These are phyloP conservation scores for Apiospora aurea DNA, from an alignment of 2,329 filamentous ascomycete species.

Conservation along the genomic window DNA sequence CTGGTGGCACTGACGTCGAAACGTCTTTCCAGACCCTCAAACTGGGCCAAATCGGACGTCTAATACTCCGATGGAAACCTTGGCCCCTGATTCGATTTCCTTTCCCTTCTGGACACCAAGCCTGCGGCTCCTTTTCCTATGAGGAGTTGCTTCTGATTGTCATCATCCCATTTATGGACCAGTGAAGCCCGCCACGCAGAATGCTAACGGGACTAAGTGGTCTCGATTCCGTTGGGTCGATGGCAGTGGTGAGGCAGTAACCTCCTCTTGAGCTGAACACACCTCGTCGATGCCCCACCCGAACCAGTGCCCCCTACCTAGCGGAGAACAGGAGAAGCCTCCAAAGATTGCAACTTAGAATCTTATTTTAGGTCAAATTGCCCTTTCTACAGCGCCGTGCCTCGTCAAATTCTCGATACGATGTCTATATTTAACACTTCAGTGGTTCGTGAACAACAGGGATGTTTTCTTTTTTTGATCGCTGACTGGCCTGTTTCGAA, in stretches of 20 bases:
- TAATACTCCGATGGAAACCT: constrained; percentile 14
- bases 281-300: neutral
- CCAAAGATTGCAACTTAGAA: neutral
- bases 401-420: neutral
- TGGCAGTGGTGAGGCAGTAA: neutral
- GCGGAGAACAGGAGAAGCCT: constrained; percentile 20
- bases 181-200: neutral
- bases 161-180: constrained; percentile 9
- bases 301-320: neutral
- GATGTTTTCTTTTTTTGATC: neutral
- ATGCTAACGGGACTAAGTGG: constrained; percentile 1
- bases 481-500: neutral
- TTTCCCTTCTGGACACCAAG: neutral
- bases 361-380: constrained; percentile 19
- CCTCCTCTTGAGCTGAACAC: constrained; percentile 11
- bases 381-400: neutral
- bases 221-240: constrained; percentile 9
- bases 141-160: constrained; percentile 13
- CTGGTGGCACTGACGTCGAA: constrained; percentile 16
- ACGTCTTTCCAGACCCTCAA: constrained; percentile 9
- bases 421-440: neutral
- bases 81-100: constrained; percentile 5
- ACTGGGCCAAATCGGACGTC: constrained; percentile 6
- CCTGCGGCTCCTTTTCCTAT: constrained; percentile 6
- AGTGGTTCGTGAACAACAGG: neutral